These are phyloP conservation scores for Orbilia blumenaviensis DNA, from an alignment of 2,329 filamentous ascomycete species.

Conservation along the genomic window DNA sequence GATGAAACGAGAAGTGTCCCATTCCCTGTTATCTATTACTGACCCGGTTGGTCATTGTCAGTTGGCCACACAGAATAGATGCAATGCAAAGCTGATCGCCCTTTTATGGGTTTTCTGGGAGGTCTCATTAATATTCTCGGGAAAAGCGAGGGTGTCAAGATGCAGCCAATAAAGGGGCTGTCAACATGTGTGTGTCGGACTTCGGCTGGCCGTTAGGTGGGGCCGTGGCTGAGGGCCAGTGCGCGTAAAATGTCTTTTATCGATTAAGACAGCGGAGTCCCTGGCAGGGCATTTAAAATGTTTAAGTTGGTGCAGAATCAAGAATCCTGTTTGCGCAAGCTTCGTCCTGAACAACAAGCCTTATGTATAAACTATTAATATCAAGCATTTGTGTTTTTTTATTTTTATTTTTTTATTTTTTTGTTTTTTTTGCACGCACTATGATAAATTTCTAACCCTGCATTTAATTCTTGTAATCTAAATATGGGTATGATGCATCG, in stretches of 20 bases:
- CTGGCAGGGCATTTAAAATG: not conserved
- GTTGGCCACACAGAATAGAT: too few species aligned
- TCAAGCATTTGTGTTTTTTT: slow-evolving; percentile 3
- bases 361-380: not conserved
- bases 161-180: slow-evolving; percentile 8
- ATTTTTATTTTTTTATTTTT: too few species aligned
- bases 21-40: slow-evolving; percentile 40
- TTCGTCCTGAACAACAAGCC: not conserved
- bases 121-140: not conserved
- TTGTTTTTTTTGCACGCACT: too few species aligned
- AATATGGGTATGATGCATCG: too few species aligned
- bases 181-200: not conserved
- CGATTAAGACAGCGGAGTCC: slow-evolving; percentile 5
- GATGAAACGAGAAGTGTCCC: slow-evolving; percentile 25
- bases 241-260: slow-evolving; percentile 8
- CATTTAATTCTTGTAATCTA: too few species aligned
- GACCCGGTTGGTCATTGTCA: not conserved
- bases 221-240: not conserved
- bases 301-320: not conserved
- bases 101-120: not conserved
- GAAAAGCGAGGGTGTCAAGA: not conserved
- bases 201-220: not conserved
- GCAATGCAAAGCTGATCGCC: not conserved
- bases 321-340: not conserved
- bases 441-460: not conserved